Percentiles rank a stretch among this genome's conserved stretches.
Evolutionary conservation across 2,329 filamentous ascomycete genomes (phyloP).

Genomic region (Diaporthe longicolla): DNA sequence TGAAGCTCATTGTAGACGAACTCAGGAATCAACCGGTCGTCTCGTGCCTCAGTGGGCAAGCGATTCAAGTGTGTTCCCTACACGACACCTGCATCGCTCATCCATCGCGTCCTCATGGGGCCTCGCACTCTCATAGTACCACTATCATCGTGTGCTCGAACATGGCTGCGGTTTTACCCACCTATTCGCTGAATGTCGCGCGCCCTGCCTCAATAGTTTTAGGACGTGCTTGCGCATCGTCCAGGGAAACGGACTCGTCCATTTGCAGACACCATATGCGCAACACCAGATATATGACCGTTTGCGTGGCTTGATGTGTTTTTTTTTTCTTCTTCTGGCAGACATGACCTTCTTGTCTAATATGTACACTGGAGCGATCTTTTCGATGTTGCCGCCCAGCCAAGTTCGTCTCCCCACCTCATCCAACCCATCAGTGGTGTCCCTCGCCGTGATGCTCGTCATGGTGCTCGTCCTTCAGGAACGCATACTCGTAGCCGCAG

Average conservation of each 20-base stretch:
- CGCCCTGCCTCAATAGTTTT: no score
- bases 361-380: conserved; percentile 37
- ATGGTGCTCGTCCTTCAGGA: conserved; percentile 80
- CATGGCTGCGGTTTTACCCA: not conserved
- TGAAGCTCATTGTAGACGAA: no score
- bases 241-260: no score
- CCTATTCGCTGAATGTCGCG: not conserved
- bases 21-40: no score
- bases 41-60: no score
- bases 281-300: not conserved
- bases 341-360: conserved; percentile 19
- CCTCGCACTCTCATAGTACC: no score
- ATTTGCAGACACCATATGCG: not conserved
- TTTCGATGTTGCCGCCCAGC: conserved; percentile 2
- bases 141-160: no score
- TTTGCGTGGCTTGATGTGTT: not conserved
- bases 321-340: not conserved
- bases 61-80: no score
- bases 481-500: conserved; percentile 90
- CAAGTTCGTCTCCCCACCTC: not conserved
- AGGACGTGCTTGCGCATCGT: no score
- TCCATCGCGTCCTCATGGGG: not conserved
- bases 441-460: conserved; percentile 66
- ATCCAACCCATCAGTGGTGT: conserved; percentile 65
- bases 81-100: not conserved